Percentiles rank a stretch among this genome's conserved stretches.
These are phyloP conservation scores for Aspergillus flavus DNA, from an alignment of 2,329 filamentous ascomycete species.

Conservation along the genomic window DNA sequence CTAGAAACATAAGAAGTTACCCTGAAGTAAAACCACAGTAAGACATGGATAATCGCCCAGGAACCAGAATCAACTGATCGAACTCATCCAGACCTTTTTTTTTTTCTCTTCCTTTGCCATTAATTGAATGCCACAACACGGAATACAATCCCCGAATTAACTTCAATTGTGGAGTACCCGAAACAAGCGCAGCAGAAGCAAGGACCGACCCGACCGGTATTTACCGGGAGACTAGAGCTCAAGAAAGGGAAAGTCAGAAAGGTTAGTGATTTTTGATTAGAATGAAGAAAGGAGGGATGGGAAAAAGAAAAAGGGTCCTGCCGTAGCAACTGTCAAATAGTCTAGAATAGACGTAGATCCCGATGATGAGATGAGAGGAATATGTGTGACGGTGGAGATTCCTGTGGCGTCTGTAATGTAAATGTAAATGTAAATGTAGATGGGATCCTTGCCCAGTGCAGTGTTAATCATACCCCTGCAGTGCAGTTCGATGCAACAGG, in stretches of 20 bases:
- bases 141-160: neutral
- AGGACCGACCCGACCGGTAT: slow-evolving; percentile 1
- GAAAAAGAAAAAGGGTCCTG: neutral
- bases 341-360: slow-evolving; percentile 9
- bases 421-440: neutral
- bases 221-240: neutral
- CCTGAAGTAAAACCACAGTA: neutral
- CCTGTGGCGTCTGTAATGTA: neutral
- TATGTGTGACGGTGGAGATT: neutral
- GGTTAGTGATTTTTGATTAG: too few species aligned
- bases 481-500: neutral
- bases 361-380: neutral
- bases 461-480: neutral
- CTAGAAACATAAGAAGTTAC: neutral
- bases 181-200: neutral
- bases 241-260: neutral
- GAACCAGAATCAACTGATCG: neutral
- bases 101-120: neutral
- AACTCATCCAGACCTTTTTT: neutral
- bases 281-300: neutral
- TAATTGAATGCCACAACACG: neutral
- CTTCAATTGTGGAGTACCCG: neutral
- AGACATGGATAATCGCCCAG: too few species aligned
- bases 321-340: slow-evolving; percentile 1
- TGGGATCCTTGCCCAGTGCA: neutral